Evolutionary conservation across 805 yeast genomes (phyloP), one percentile per base, ranked within the genome.

Genomic region (Candida adriatica): DNA sequence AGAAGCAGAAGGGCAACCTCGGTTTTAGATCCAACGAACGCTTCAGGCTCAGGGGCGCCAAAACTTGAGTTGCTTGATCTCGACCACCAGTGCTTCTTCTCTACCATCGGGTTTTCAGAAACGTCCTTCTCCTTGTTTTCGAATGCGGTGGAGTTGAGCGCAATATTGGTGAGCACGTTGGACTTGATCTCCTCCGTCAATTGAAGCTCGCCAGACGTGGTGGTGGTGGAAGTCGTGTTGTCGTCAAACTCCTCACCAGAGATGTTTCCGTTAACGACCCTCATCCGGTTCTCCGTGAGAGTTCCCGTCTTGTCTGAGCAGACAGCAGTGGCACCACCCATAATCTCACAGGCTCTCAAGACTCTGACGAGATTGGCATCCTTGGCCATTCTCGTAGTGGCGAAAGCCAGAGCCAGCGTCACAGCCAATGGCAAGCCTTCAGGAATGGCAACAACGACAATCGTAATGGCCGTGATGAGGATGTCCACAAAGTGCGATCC

Each of bases 261-360:
- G 19, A 87, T 50, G 16, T 72, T 61, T 4, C 92, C 95, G 34
- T 69, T 72, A 8, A 87, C 95, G 6, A 92, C 87, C 23, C 86
- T 73, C 99, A 92, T 92, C 49, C 68, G 70, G 56, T 92, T 92
- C 55, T 87, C 95, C 2, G 99, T 92, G 35, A 92, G 68, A 9
- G 99, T 92, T 38, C 98, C 98, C 1, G 98, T 92, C 57, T 92
- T 90, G 62, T 92, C 98, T 1, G 96, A 87, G 58, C 98, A 92
- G 31, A 92, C 70, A 4, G 96, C 92, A 10, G 97, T 92, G 2
- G 96, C 98, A 28, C 95, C 86, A 26, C 99, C 98, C 97, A 92
- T 90, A 13, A 96, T 92, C 59, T 92, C 99, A 69, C 98, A 92
- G 27, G 94, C 79, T 50, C 79, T 79, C 44, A 92, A 66, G 8